These are phyloP conservation scores for Pseudocercospora vitis DNA, from an alignment of 2,329 filamentous ascomycete genomes.

Conservation along the genomic window DNA sequence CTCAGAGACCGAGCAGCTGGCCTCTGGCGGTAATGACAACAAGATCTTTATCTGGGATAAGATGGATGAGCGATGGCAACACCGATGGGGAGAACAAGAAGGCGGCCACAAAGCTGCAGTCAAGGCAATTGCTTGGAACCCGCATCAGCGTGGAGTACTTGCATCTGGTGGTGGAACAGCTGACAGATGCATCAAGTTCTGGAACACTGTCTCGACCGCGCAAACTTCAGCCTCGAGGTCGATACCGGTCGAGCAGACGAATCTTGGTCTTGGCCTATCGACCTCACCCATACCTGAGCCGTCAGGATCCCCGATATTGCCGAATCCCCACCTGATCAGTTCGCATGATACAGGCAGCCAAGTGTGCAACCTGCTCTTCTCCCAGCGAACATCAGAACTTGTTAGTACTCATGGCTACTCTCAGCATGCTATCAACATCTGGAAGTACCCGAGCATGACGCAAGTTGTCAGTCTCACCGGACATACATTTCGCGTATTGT, in stretches of 20 bases:
- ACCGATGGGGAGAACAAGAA: slow-evolving; percentile 91
- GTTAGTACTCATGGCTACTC: slow-evolving; percentile 96
- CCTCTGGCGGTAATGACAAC: slow-evolving; percentile 96
- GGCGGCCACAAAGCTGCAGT: slow-evolving; percentile 95
- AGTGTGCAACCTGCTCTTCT: slow-evolving; percentile 98
- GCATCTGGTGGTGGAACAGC: slow-evolving; percentile 94
- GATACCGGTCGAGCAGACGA: slow-evolving; percentile 29
- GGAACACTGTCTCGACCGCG: slow-evolving; percentile 68
- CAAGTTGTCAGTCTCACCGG: slow-evolving; percentile 94
- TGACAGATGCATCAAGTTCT: slow-evolving; percentile 95
- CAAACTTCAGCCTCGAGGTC: slow-evolving; percentile 38
- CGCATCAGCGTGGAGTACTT: slow-evolving; percentile 90
- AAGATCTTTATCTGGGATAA: slow-evolving; percentile 99
- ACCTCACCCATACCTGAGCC: slow-evolving; percentile 28
- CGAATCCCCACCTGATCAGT: slow-evolving; percentile 57
- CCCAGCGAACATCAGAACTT: slow-evolving; percentile 95
- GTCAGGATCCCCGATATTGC: slow-evolving; percentile 40
- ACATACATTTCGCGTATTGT: slow-evolving; percentile 94
- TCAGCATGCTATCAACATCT: slow-evolving; percentile 98
- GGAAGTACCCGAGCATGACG: slow-evolving; percentile 98
- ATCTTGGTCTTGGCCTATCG: slow-evolving; percentile 31
- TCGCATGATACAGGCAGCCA: slow-evolving; percentile 96
- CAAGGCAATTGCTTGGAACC: slow-evolving; percentile 97
- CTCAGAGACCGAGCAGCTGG: slow-evolving; percentile 88
- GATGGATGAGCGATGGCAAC: slow-evolving; percentile 84